Evolutionary conservation across 2,329 filamentous ascomycete genomes (phyloP), one percentile per base, ranked within the genome.

Genomic region (Fusarium chuoi): DNA sequence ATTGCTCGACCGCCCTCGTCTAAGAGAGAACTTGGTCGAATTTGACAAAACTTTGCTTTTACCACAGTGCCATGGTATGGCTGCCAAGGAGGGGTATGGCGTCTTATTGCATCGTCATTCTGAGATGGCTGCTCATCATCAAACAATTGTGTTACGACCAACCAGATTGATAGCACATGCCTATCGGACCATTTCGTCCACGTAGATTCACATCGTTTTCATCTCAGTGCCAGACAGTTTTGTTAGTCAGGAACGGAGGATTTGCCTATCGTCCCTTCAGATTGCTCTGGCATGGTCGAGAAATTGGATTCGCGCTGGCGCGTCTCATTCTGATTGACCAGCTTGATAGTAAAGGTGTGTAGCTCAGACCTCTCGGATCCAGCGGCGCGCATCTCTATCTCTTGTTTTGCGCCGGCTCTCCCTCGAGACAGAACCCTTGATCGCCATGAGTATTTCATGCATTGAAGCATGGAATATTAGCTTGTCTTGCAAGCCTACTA

Each of bases 111-210:
- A 74, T 75, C 75, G 75, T 77, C 75, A 77, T 77, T 75, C 73
- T 77, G 75, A 62, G 64, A 56, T 61, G 54, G 68, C 62, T 78
- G 72, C 75, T 77, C 74, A 77, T 77, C 72, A 77, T 74, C 61
- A 69, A 73, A 41, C 41, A 63, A 42, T 56, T 61, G 12, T 48
- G 35, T 44, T 24, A 58, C 46, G 57, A 48, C 62, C 59, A 58
- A 61, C 62, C 59, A 61, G 46, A 42, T 49, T 45, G 20, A 68
- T 62, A 41, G 52, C 46, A 56, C 45, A 59, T 74, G 55, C 45
- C 52, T 52, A 55, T 56, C 55, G 42, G 56, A 52, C 64, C 57
- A 71, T 51, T 48, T 62, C 49, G 39, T n/a, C 30, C 42, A 36
- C 33, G 15, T 60, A 35, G 24, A 61, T 44, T 58, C 49, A 58